Conservation (phyloP, 257 asterid species). For the Oldenlandia corymbosa region DNA sequence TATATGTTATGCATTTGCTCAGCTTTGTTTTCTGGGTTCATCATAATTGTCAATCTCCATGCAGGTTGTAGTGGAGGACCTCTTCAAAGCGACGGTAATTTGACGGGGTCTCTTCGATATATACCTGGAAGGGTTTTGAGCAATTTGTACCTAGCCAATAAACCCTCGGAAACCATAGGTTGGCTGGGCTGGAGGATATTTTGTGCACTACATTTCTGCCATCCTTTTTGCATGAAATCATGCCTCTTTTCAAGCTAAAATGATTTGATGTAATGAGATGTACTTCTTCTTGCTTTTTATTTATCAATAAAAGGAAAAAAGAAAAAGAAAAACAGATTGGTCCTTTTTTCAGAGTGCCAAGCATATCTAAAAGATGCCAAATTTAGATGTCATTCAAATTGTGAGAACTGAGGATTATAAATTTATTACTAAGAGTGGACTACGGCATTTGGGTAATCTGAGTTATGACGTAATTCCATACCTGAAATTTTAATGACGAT, state of each 20-base stretch:
- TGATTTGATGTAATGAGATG: not conserved
- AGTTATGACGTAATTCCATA: too few species aligned
- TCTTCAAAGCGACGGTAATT: not conserved
- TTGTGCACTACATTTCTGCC: not conserved
- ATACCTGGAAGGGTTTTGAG: not conserved
- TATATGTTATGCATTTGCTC: not conserved
- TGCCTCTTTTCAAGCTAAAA: not conserved
- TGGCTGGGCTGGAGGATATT: constrained; percentile 3
- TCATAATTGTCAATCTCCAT: not conserved
- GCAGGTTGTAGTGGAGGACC: constrained; percentile 9
- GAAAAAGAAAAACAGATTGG: too few species aligned
- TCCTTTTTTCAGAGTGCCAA: too few species aligned
- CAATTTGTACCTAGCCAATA: not conserved
- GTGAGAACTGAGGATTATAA: too few species aligned
- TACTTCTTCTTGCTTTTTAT: not conserved
- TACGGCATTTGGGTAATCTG: too few species aligned
- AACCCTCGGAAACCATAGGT: not conserved
- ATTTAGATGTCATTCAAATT: too few species aligned
- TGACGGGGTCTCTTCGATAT: not conserved
- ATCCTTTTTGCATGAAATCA: not conserved
- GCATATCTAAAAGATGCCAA: too few species aligned
- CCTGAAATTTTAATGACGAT: too few species aligned
- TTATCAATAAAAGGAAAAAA: not conserved
- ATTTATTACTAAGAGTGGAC: too few species aligned
- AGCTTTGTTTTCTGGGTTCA: not conserved